Base-by-base conservation (phyloP, 106 monocot genomes). In the Narthecium ossifragum region DNA sequence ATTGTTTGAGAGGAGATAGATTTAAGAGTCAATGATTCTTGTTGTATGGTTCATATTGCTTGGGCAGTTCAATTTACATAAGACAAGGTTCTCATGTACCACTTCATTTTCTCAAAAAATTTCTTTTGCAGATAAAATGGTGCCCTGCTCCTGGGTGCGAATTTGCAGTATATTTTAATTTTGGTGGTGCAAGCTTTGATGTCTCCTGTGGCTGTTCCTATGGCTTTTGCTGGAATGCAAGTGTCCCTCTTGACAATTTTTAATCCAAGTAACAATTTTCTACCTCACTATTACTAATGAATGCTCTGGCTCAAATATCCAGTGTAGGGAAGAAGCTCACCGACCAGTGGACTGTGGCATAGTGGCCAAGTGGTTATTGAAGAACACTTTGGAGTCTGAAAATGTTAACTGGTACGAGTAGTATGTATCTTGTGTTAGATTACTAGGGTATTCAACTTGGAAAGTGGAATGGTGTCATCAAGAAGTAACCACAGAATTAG, bases 141-240 rank as follows among this genome's bases (percentile, higher is more conserved):
- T 72, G 72, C 26, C 72, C 72, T 58, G 72, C 72, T 51, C 72
- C 72, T 64, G 72, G 72, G 6, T 72, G 72, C 40, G 72, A 72
- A 18, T 72, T 26, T 57, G 72, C 72, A 36, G 56, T 64, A 15
- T 55, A 64, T 10, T 72, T 57, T 57, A 54, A 51, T 30, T 30
- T 64, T 15, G 70, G 70, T 20, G 54, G 61, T 70, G 70, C 53
- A 12, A 70, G 40, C 43, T 70, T 38, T 39, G 68, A 69, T 51
- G 59, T 69, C 26, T 46, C 21, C 36, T 62, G 62, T 34, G 55
- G 55, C 31, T 64, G 72, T 59, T 50, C 64, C 1, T 46, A 72
- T 63, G 23, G 46, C 37, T 72, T 64, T 64, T 64, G 64, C 25
- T 72, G 63, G 64, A 72, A 58, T 57, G 72, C 58, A 12, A 58